Evolutionary conservation across 352 stramenopile genomes (phyloP).

Genomic region (Globisporangium mamillatum): DNA sequence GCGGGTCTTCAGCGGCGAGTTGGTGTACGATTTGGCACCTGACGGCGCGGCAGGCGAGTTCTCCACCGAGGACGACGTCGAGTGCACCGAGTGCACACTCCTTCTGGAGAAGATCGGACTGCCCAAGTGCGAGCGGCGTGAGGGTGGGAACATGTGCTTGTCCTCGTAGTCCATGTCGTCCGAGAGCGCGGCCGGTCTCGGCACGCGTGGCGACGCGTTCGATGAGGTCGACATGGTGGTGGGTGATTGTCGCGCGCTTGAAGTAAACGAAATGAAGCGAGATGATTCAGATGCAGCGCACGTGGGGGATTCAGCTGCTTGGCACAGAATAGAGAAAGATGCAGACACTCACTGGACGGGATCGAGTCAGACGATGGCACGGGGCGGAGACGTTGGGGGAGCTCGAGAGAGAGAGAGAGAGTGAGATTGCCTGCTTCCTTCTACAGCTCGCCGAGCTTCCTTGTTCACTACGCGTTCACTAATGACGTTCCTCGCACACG

Average conservation of each 20-base stretch:
- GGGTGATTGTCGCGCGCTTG: background rate
- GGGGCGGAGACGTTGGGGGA: no score
- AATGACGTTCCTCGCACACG: no score
- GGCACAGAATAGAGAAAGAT: background rate
- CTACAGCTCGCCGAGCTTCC: no score
- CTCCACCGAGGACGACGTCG: constrained; percentile 12
- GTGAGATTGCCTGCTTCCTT: no score
- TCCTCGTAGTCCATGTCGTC: constrained; percentile 21
- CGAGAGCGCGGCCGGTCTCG: constrained; percentile 9
- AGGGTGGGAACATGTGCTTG: constrained; percentile 17
- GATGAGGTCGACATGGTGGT: constrained; percentile 8
- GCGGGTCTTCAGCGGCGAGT: constrained; percentile 16
- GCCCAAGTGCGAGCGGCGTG: constrained; percentile 15
- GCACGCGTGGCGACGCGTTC: constrained; percentile 6
- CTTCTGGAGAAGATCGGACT: constrained; percentile 22
- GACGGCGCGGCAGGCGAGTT: constrained; percentile 13
- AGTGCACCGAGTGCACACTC: constrained; percentile 16
- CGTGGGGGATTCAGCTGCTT: background rate
- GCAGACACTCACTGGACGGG: no score
- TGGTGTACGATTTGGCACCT: constrained; percentile 14
- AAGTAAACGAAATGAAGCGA: background rate
- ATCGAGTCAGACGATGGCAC: no score
- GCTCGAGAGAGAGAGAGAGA: no score
- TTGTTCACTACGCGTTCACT: no score
- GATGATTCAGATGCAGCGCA: background rate